Base-by-base conservation (phyloP, 306 rosid genomes). In the Malus asiatica region DNA sequence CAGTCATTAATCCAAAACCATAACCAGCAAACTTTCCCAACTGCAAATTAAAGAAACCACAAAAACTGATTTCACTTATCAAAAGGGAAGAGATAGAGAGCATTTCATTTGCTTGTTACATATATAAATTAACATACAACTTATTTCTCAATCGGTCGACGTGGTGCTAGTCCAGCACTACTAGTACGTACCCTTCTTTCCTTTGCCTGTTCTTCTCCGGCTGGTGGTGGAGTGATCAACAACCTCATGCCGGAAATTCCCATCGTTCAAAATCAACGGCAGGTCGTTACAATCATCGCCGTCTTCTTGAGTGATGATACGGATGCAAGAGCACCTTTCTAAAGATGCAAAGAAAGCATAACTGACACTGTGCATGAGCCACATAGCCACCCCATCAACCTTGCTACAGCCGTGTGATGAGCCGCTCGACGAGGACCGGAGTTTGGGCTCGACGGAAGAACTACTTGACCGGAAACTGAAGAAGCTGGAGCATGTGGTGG, bases 321-420 rank as follows among this genome's bases (percentile, higher is more conserved):
- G 93, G 81, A 92, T 87, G 88, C 97, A 92, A 48, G 91, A 92
- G 61, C 87, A 92, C 11, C 90, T 79, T 35, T 90, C 91, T 53
- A 92, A 60, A 44, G 97, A 92, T 0, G 97, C 93, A 15, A 92
- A 92, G 73, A 92, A 92, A 60, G 88, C 93, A 55, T 85, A 78
- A 0, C 89, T 76, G 48, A 92, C 83, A 18, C 97, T 87, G 52
- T 90, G 86, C 69, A 92, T 18, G 79, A 92, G 85, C 97, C 96
- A 92, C 91, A 78, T 90, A 57, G 85, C 97, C 52, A 90, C 89
- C 1, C 93, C 88, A 64, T 92, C 93, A 35, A 91, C 63, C 82
- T 87, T 91, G 45, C 92, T 81, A 51, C 90, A 86, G 38, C 80
- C 84, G 0, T 81, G 32, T 33, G 71, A 46, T 11, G 90, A 76